Base-by-base conservation (phyloP, 2,329 filamentous ascomycete genomes). In the Sclerotinia trifoliorum region DNA sequence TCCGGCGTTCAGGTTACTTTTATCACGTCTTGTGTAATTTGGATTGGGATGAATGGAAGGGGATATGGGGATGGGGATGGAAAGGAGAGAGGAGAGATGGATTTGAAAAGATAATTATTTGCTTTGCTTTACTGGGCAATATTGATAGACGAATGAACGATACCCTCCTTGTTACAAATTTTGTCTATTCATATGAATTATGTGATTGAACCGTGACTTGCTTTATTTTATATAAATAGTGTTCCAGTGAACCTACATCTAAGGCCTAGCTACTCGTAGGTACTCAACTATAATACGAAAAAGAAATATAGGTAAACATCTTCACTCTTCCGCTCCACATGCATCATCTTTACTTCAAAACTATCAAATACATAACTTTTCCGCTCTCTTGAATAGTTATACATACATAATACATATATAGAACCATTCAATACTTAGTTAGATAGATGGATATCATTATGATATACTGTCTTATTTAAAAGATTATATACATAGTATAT, bases 1-100 rank as follows among this genome's bases (percentile, higher is more conserved):
- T 68, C 66, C 39, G 66, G 66, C 58, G 66, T 68, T 65, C 44
- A 35, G 65, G 65, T 52, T 44, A 13, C 57, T 52, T 66, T 44
- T 24, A 49, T 48, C 21, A 48, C 21, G 32, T 62, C 52, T 49
- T 62, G 24, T 62, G 56, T 62, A 62, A 67, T 67, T 29, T 42
- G 29, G n/a, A 15, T 39, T 7, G 60, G 21, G 35, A 32, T n/a
- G 46, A 35, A 51, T 56, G 17, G 60, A 54, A 56, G 42, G 54
- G 35, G 51, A 55, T 55, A 56, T 39, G 32, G 21, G 29, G 32
- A 39, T 39, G 32, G 21, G 29, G 32, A 39, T 26, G 7, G 46
- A 48, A 39, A 51, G 39, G 39, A n/a, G 32, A 24, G 11, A 46
- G 26, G n/a, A 58, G n/a, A 49, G 56, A 44, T 26, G 24, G 44